These are phyloP conservation scores for Lichtheimia corymbifera DNA, from an alignment of 371 early-diverging fungal species.

Conservation along the genomic window DNA sequence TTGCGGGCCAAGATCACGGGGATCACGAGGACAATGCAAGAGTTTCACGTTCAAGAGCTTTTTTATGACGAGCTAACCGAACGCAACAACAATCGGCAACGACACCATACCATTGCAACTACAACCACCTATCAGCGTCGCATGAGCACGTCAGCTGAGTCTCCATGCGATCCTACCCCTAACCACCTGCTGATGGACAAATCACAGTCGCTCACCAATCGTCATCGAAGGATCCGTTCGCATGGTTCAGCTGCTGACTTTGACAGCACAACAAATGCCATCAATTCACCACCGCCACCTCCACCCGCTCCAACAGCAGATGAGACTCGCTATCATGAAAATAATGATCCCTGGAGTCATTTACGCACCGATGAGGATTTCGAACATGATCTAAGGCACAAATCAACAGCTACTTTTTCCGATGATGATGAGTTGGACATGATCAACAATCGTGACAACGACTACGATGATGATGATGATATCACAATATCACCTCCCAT, in stretches of 20 bases:
- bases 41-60: constrained; percentile 45
- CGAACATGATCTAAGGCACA: constrained; percentile 7
- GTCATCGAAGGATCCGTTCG: constrained; percentile 17
- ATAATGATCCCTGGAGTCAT: constrained; percentile 18
- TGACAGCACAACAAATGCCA: background rate
- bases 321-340: constrained; percentile 1
- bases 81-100: constrained; percentile 17
- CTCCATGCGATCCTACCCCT: background rate
- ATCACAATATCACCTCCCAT: background rate
- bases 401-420: background rate
- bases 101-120: constrained; percentile 12
- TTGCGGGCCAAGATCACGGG: constrained; percentile 46
- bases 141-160: constrained; percentile 8
- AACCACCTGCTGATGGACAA: background rate
- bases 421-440: background rate
- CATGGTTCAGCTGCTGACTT: constrained; percentile 12
- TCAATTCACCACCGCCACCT: constrained; percentile 22
- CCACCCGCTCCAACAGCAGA: constrained; percentile 17
- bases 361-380: constrained; percentile 20
- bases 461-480: constrained; percentile 6
- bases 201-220: background rate
- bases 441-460: no score
- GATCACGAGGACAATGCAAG: constrained; percentile 50
- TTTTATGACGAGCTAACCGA: constrained; percentile 35
- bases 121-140: constrained; percentile 2